Conservation (phyloP, 768 basidiomycete species). For the Termitomyces sp. region DNA sequence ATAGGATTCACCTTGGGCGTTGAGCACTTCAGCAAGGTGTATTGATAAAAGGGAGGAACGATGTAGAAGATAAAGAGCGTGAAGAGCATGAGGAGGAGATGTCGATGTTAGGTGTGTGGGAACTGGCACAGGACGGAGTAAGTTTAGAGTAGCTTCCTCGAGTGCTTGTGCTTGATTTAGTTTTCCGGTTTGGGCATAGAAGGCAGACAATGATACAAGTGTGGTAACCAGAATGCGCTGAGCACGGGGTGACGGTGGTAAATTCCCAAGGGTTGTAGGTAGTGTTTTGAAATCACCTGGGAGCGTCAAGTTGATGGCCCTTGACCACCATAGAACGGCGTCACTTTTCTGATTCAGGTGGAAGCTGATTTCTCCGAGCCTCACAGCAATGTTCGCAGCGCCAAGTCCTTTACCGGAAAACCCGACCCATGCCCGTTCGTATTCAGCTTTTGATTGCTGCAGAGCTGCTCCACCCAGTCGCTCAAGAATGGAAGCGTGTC, state of each 20-base stretch:
- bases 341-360: constrained; percentile 49
- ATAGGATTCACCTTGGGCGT: constrained; percentile 41
- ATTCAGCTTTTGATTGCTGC: constrained; percentile 51
- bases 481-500: constrained; percentile 57
- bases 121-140: constrained; percentile 52
- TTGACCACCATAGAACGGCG: constrained; percentile 68
- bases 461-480: constrained; percentile 52
- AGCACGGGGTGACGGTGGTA: constrained; percentile 55
- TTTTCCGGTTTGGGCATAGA: constrained; percentile 58
- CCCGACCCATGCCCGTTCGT: constrained; percentile 55
- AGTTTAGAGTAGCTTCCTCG: constrained; percentile 51
- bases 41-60: constrained; percentile 70
- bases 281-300: constrained; percentile 15
- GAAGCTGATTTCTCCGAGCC: constrained; percentile 63
- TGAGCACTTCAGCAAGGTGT: constrained; percentile 70
- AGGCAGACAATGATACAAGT: constrained; percentile 70
- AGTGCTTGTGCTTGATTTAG: constrained; percentile 51
- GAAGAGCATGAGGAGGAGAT: constrained; percentile 58
- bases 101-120: constrained; percentile 39
- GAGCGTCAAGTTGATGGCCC: constrained; percentile 45
- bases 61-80: constrained; percentile 64
- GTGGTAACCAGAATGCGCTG: constrained; percentile 61
- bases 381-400: constrained; percentile 55
- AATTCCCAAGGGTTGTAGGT: constrained; percentile 28
- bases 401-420: constrained; percentile 34